These are phyloP conservation scores for Talaromyces wortmannii DNA, from an alignment of 495 filamentous ascomycete species.

Conservation along the genomic window DNA sequence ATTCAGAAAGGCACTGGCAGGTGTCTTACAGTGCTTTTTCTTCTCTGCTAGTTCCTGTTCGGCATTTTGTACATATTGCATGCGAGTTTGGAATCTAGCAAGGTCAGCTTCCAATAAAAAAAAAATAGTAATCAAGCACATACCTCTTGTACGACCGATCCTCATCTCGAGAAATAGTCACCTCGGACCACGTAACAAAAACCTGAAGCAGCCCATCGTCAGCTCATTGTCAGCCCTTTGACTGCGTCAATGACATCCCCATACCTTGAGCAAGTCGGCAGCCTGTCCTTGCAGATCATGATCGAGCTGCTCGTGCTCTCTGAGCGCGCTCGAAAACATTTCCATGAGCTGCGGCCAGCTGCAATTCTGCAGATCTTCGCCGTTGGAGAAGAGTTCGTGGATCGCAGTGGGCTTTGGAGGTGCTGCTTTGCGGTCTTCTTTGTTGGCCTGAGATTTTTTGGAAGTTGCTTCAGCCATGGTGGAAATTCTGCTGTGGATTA, in stretches of 20 bases:
- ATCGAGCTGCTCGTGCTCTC: constrained; percentile 52
- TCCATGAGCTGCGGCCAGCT: constrained; percentile 64
- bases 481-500: too few relatives aligned
- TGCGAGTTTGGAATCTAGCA: constrained; percentile 64
- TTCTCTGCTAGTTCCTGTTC: constrained; percentile 63
- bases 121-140: constrained; percentile 1
- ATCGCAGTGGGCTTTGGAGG: neutral
- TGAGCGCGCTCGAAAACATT: constrained; percentile 54
- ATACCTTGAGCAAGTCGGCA: constrained; percentile 53
- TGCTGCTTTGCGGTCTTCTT: neutral
- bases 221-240: neutral
- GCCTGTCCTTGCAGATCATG: constrained; percentile 56
- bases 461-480: too few relatives aligned
- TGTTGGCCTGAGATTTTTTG: neutral
- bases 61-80: constrained; percentile 62
- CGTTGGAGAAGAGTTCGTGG: neutral
- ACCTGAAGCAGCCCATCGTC: constrained; percentile 34
- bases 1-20: neutral
- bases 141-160: constrained; percentile 63
- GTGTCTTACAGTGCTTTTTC: constrained; percentile 62
- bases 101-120: constrained; percentile 3
- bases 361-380: constrained; percentile 31
- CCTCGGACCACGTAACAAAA: constrained; percentile 64
- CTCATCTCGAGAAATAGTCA: constrained; percentile 59
- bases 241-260: neutral